phyloP scores from a whole-genome alignment of 495 filamentous ascomycete species.

The Tirmania nivea region DNA sequence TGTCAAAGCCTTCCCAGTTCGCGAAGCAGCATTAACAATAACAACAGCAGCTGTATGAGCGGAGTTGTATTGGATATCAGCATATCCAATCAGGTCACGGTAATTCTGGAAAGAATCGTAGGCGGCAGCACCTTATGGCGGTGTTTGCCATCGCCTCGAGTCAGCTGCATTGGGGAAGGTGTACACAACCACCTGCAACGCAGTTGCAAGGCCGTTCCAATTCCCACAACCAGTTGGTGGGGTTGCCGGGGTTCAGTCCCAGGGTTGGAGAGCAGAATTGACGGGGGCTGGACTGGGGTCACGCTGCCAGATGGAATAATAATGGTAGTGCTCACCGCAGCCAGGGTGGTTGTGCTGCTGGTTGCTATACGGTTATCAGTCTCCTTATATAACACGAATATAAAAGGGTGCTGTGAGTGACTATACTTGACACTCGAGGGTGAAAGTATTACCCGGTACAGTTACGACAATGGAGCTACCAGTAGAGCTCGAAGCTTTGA shows the following conservation, averaged over 20 bases:
- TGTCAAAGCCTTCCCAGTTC: slow-evolving; percentile 11
- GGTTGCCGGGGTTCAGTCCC: slow-evolving; percentile 9
- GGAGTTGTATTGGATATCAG: slow-evolving; percentile 20
- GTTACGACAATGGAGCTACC: neutral
- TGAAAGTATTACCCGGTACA: too few relatives aligned
- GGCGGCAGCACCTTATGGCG: slow-evolving; percentile 8
- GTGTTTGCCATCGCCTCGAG: slow-evolving; percentile 20
- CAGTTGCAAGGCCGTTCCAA: slow-evolving; percentile 17
- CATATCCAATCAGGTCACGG: slow-evolving; percentile 18
- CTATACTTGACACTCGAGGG: too few relatives aligned
- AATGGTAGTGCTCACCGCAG: neutral
- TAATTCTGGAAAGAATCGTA: slow-evolving; percentile 16
- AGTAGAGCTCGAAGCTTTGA: neutral
- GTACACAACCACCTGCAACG: slow-evolving; percentile 2
- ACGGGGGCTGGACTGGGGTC: slow-evolving; percentile 3
- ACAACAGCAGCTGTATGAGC: slow-evolving; percentile 15
- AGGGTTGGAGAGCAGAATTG: slow-evolving; percentile 11
- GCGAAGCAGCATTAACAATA: slow-evolving; percentile 19
- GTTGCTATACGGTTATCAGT: neutral
- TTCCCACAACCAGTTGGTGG: slow-evolving; percentile 15
- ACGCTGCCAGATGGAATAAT: neutral
- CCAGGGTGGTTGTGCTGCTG: neutral
- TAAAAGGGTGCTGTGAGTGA: too few relatives aligned
- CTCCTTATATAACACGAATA: too few relatives aligned
- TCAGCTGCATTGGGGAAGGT: slow-evolving; percentile 11